Evolutionary conservation across 768 basidiomycete species (phyloP).

Genomic region (Mycena crocata): DNA sequence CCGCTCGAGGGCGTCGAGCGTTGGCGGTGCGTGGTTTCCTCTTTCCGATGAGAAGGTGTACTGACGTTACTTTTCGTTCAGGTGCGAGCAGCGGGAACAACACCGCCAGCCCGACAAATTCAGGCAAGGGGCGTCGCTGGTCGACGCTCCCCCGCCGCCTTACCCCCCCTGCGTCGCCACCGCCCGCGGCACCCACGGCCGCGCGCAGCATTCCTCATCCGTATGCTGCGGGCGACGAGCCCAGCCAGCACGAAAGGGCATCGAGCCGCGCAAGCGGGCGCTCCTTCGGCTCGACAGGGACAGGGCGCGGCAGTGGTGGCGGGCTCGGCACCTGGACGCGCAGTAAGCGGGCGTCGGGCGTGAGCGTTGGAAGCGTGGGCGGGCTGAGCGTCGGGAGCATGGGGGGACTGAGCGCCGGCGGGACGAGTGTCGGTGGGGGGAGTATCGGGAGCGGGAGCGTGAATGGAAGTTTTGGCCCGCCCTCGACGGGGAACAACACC

Average conservation of each 20-base stretch:
- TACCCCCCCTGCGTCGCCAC: conserved; percentile 26
- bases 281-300: conserved; percentile 16
- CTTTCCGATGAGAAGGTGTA: no score
- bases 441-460: conserved; percentile 18
- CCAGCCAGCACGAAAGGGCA: conserved; percentile 3
- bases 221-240: conserved; percentile 25
- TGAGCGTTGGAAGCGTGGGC: conserved; percentile 8
- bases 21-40: no score
- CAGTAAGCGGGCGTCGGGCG: conserved; percentile 18
- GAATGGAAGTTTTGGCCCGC: no score
- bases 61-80: no score
- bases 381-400: background rate
- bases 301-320: background rate
- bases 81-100: background rate
- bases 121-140: conserved; percentile 17
- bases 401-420: background rate
- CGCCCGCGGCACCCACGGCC: conserved; percentile 1
- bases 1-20: conserved; percentile 28
- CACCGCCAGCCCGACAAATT: no score
- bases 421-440: conserved; percentile 13
- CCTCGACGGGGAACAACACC: no score
- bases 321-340: background rate
- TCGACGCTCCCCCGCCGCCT: conserved; percentile 29
- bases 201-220: conserved; percentile 28
- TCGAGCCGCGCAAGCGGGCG: conserved; percentile 24